phyloP scores from a whole-genome alignment of 2,329 filamentous ascomycete species.

The Fusarium devonianum region DNA sequence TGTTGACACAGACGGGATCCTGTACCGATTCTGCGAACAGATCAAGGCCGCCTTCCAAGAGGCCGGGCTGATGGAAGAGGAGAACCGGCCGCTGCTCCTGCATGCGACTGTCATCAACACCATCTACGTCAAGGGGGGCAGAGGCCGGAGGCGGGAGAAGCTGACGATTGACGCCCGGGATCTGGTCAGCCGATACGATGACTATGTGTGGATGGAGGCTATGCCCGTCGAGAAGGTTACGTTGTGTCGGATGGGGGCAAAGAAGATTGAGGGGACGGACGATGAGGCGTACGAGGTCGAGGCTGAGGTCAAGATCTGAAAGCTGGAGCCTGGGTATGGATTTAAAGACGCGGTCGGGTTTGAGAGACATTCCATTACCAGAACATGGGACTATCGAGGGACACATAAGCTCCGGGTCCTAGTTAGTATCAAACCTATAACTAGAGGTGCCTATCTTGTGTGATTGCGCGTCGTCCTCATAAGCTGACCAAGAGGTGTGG shows the following conservation, averaged over 20 bases:
- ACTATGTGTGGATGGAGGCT: conserved; percentile 74
- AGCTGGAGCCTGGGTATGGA: conserved; percentile 14
- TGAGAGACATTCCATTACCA: too few relatives aligned
- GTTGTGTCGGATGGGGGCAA: conserved; percentile 89
- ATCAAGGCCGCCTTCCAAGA: conserved; percentile 63
- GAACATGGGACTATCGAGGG: too few relatives aligned
- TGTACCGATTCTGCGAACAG: conserved; percentile 65
- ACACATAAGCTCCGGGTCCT: conserved; percentile 9
- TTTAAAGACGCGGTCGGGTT: neutral
- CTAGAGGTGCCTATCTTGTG: too few relatives aligned
- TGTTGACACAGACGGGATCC: conserved; percentile 55
- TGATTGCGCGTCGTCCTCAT: too few relatives aligned
- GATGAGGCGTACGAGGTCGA: conserved; percentile 63
- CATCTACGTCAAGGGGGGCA: conserved; percentile 67
- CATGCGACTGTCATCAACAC: conserved; percentile 91
- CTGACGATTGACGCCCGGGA: conserved; percentile 62
- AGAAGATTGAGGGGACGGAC: conserved; percentile 63
- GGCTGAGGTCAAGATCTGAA: conserved; percentile 55
- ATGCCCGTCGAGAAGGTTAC: conserved; percentile 74
- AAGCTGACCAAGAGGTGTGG: too few relatives aligned
- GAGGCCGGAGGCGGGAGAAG: conserved; percentile 45
- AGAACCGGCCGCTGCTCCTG: conserved; percentile 71
- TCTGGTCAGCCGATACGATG: conserved; percentile 66
- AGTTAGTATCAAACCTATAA: too few relatives aligned
- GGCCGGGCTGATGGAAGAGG: conserved; percentile 62